Conservation (phyloP, 2,329 filamentous ascomycete genomes). For the Xylogone sp. region DNA sequence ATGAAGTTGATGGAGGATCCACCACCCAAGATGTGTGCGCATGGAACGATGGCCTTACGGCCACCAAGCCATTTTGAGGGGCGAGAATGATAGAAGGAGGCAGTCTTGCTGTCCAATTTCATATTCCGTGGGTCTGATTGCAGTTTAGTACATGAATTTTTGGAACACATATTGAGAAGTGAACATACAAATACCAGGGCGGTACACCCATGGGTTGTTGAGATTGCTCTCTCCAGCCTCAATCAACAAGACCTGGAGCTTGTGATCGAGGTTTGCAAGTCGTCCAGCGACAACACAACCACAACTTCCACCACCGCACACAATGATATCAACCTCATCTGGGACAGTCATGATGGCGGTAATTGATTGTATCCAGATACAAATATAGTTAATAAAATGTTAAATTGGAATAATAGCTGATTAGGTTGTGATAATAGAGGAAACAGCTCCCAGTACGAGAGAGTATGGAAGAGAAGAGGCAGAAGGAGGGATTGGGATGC, state of each 20-base stretch:
- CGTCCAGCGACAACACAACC: conserved; percentile 56
- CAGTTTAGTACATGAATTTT: neutral
- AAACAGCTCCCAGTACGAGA: neutral
- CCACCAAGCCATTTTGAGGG: conserved; percentile 70
- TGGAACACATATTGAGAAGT: neutral
- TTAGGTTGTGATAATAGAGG: neutral
- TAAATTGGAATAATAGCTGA: neutral
- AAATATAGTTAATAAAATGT: neutral
- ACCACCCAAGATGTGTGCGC: conserved; percentile 67
- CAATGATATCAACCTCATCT: conserved; percentile 78
- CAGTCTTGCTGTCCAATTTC: conserved; percentile 61
- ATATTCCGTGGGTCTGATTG: conserved; percentile 23
- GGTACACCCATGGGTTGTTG: conserved; percentile 76
- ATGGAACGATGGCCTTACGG: conserved; percentile 69
- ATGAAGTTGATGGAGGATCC: conserved; percentile 77
- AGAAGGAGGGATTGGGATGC: no score
- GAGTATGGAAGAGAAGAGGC: neutral
- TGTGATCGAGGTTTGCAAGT: conserved; percentile 72
- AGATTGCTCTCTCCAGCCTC: conserved; percentile 70
- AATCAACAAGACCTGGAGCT: conserved; percentile 65
- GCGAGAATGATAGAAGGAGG: conserved; percentile 75
- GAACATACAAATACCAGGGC: conserved; percentile 55
- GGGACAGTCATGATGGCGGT: conserved; percentile 40
- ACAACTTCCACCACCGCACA: conserved; percentile 70
- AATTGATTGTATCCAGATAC: neutral